Percentiles rank a stretch among this genome's conserved stretches.
These are phyloP conservation scores for Alternaria rosae DNA, from an alignment of 2,329 filamentous ascomycete genomes.

Conservation along the genomic window DNA sequence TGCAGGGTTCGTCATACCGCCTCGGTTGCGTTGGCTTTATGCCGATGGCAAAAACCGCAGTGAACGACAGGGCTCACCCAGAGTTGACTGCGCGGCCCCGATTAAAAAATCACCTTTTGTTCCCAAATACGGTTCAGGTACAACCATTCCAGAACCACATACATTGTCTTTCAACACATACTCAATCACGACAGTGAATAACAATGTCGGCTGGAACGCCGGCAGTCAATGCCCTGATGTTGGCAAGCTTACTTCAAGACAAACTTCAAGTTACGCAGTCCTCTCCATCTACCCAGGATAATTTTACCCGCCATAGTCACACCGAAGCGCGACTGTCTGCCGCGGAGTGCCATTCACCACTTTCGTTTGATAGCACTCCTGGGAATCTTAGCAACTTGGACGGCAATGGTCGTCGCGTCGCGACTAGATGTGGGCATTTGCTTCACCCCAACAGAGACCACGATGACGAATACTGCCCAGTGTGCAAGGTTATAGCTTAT, in stretches of 20 bases:
- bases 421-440: fast-evolving
- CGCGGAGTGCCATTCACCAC: background rate
- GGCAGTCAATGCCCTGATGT: background rate
- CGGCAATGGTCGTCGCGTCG: fast-evolving
- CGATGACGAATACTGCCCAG: background rate
- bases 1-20: background rate
- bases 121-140: background rate
- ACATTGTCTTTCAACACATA: background rate
- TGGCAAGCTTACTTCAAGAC: background rate
- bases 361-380: fast-evolving
- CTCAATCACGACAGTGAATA: background rate
- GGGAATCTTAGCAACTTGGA: background rate
- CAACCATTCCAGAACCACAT: background rate
- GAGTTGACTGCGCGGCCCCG: background rate
- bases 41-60: background rate
- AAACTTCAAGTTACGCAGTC: background rate
- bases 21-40: background rate
- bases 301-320: background rate
- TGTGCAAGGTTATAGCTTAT: background rate
- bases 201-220: background rate
- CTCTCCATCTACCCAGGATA: background rate
- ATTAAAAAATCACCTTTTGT: background rate
- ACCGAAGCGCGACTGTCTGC: background rate
- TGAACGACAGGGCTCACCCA: background rate
- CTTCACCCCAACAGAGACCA: background rate